Base-by-base conservation (phyloP, 2,329 filamentous ascomycete species). In the Ramularia collo-cygni region DNA sequence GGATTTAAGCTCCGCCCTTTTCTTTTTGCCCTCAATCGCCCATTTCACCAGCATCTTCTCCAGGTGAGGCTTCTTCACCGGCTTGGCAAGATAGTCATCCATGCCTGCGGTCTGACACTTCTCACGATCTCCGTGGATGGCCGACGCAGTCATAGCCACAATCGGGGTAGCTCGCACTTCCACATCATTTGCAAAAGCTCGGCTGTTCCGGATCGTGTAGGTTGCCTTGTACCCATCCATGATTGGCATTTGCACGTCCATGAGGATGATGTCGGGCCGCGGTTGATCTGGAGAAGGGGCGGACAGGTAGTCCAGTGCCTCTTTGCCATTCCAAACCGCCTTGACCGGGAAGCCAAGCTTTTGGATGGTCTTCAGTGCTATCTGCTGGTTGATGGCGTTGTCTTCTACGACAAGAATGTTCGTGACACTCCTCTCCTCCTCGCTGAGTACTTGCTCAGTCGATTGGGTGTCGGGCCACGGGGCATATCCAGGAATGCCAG, bases 371-470 rank as follows among this genome's bases (percentile, higher is more conserved):
- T 81, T 84, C 17, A 81, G 73, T 2, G 85, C 84, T 47, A 87
- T 86, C 55, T 85, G 81, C 56, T 86, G 46, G 83, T 81, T 50
- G 62, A 59, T 64, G 56, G 54, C 66, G 79, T 89, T 88, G 57
- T 90, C 85, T 62, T 90, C 85, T 2, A 89, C 85, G 1, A 92
- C 77, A 14, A 90, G 64, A n/a, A 90, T 69, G 34, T 85, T 76
- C 4, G 81, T 71, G 27, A 76, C 74, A 38, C 74, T 68, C 39
- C 85, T 71, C 39, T 85, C 80, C 2, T 69, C 61, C 12, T 68
- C 63, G 3, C 74, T 64, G 2, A 85, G 56, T 13, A 73, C 73
- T 1, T 82, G 55, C 8, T 73, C 72, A 12, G 42, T 35, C 52
- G 52, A 30, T 57, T 58, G 60, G 2, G 70, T 67, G 4, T 64